Base-by-base conservation (phyloP, 2,329 filamentous ascomycete genomes). In the Emergomyces pasteurianus region DNA sequence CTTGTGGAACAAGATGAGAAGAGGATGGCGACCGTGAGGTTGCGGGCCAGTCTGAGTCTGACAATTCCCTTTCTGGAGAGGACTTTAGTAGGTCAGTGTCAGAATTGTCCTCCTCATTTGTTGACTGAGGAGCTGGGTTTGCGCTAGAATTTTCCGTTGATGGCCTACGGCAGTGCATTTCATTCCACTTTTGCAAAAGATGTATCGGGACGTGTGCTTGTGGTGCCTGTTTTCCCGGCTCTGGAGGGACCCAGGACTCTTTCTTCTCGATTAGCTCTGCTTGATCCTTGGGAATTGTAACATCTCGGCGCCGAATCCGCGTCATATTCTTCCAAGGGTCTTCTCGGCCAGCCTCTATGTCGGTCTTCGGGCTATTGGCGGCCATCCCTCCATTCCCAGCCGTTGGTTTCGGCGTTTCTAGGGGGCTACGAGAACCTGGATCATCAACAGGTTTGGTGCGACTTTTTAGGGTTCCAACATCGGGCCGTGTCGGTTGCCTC, bases 201-300 rank as follows among this genome's bases (percentile, higher is more conserved):
- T 52, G 50, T 57, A 71, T 67, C 1, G 75, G 75, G 34, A 75
- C 73, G 65, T 73, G 68, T 2, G 68, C 71, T 36, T 66, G 67
- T 23, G 70, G 69, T 40, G 61, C 55, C 16, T 60, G 60, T 16
- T 67, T 63, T 16, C 72, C 71, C 1, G 69, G 55, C n/a, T 64
- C 61, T n/a, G 72, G 68, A 43, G 74, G 73, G 58, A 75, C 65
- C 74, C 72, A 74, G 60, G 67, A 80, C 18, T 78, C 73, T 6
- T 71, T 63, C 12, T 73, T 68, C 6, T 78, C 74, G 1, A 87
- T 70, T 5, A 86, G 71, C 9, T 72, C 65, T 50, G 70, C 67
- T 65, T 87, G 84, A 18, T 80, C 74, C 31, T 69, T 72, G 1
- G 79, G 75, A 58, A 83, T 79, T 28, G 67, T 72, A 38, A 80